phyloP scores from a whole-genome alignment of 2,329 filamentous ascomycete species.

The Penicillium occitanis region DNA sequence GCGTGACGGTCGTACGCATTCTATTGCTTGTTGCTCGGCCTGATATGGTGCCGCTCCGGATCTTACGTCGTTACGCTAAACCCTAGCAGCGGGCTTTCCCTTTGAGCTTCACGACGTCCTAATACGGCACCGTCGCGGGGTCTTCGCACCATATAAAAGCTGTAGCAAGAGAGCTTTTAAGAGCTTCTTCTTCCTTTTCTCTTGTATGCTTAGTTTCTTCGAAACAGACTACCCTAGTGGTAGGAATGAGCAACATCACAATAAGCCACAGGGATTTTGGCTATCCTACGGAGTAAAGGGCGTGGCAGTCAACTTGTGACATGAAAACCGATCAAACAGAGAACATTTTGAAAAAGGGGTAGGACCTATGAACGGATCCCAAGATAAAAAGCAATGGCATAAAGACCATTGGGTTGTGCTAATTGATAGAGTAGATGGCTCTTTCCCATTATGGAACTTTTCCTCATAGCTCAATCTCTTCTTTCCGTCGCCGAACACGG shows the following conservation, averaged over 20 bases:
- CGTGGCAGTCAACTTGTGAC: neutral
- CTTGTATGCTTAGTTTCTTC: conserved; percentile 1
- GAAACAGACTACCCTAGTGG: neutral
- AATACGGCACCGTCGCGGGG: neutral
- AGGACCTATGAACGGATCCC: neutral
- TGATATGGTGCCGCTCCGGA: neutral
- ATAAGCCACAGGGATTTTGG: neutral
- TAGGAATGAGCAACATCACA: neutral
- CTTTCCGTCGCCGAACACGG: conserved; percentile 12
- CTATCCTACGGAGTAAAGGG: neutral
- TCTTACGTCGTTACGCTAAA: neutral
- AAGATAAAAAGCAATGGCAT: neutral
- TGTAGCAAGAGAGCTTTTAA: neutral
- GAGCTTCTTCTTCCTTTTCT: conserved; percentile 1
- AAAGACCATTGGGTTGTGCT: neutral
- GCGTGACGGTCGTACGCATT: neutral
- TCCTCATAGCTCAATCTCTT: conserved; percentile 13
- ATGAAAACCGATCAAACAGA: neutral
- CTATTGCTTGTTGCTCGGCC: neutral
- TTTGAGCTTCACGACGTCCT: neutral
- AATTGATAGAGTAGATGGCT: neutral
- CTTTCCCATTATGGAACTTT: neutral
- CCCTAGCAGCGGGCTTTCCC: neutral
- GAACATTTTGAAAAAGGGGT: neutral
- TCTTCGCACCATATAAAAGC: neutral